phyloP scores from a whole-genome alignment of 108 stramenopile species.

The Skeletonema marinoi region DNA sequence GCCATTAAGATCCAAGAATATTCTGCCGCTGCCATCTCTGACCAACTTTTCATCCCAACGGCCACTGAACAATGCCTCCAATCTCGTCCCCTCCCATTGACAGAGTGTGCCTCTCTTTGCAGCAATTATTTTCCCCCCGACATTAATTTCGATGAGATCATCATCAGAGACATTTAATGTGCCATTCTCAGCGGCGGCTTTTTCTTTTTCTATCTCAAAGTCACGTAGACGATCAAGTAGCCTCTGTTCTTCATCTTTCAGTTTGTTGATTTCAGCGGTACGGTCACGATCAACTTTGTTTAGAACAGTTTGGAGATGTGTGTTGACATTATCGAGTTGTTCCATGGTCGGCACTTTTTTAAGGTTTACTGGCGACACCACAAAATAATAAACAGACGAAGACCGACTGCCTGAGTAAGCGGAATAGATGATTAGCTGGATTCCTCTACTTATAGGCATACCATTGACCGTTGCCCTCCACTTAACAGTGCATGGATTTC shows the following conservation, averaged over 20 bases:
- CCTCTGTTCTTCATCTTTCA: slow-evolving; percentile 7
- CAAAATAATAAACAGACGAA: no score
- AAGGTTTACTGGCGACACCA: no score
- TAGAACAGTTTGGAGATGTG: neutral
- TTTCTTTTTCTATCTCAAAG: neutral
- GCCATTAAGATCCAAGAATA: slow-evolving; percentile 22
- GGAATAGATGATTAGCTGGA: no score
- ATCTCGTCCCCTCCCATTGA: slow-evolving; percentile 20
- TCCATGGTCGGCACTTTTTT: no score
- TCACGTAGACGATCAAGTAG: neutral
- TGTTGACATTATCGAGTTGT: no score
- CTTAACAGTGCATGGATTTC: no score
- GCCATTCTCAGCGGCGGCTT: neutral
- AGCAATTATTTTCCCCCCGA: slow-evolving; percentile 7
- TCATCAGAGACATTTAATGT: neutral
- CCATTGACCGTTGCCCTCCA: no score
- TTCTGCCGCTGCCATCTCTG: slow-evolving; percentile 8
- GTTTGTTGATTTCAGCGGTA: neutral
- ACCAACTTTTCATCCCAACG: slow-evolving; percentile 21
- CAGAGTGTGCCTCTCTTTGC: slow-evolving; percentile 1
- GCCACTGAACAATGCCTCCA: slow-evolving; percentile 32
- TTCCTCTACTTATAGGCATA: no score
- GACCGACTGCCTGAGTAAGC: no score
- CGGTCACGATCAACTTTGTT: neutral
- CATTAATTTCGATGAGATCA: slow-evolving; percentile 21